Base-by-base conservation (phyloP, 441 rosid genomes). In the Dalechampia spathulata region DNA sequence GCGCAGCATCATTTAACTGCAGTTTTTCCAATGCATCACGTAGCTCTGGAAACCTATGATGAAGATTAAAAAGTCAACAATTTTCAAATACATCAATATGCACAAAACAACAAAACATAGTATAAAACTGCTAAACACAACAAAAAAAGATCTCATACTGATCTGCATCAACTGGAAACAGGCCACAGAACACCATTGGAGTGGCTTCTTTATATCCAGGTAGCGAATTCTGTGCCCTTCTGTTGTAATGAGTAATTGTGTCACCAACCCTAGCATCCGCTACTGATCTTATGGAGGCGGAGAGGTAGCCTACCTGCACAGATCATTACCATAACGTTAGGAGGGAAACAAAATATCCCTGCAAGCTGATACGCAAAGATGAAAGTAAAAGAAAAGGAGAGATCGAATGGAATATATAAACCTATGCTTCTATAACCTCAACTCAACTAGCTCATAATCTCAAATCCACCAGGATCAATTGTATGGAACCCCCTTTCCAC, bases 231-330 rank as follows among this genome's bases (percentile, higher is more conserved):
- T 86, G 81, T 49, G 99, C 99, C 74, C 57, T 86, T 77, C 87
- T 85, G 59, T 64, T 40, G 54, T 57, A 78, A 46, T 72, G 85
- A 54, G 92, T 89, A 47, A 93, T 65, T 45, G 97, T 93, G 72
- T 89, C 99, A 74, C 99, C 97, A 55, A 93, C 99, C 64, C 96
- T 79, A 52, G 99, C 97, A 87, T 93, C 99, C 52, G 92, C 97
- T 56, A 93, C 97, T 9, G 95, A 85, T 74, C 96, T 77, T 69
- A 93, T 78, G 55, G 99, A 93, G 63, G 99, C 99, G 58, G 99
- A 82, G 65, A 93, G 71, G 81, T 88, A 92, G 30, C 99, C 96
- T 32, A 92, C 99, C 96, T 92, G 76, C 55, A 51, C 67, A 49
- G 52, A 49, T 38, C n/a, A 26, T 23, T 62, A 61, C 25, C 3